Evolutionary conservation across 768 basidiomycete genomes (phyloP).

Genomic region (Boletellus ananiceps): DNA sequence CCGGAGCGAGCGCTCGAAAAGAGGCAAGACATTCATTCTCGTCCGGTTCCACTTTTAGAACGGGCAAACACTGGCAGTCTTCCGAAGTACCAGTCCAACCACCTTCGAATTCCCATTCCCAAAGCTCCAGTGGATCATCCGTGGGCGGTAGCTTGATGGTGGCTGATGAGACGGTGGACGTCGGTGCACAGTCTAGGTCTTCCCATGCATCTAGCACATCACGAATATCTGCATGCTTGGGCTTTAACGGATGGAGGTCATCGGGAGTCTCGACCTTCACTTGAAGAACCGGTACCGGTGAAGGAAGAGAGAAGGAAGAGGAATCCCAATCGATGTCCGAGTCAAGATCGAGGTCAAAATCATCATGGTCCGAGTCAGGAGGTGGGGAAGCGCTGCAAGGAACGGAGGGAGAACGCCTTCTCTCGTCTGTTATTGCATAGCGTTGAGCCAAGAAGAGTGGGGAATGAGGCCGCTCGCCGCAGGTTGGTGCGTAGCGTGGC

Average conservation of each 20-base stretch:
- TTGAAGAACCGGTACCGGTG: conserved; percentile 14
- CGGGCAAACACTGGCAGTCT: conserved; percentile 18
- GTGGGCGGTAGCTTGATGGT: conserved; percentile 28
- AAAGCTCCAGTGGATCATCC: conserved; percentile 38
- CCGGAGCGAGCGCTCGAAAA: conserved; percentile 2
- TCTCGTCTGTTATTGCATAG: conserved; percentile 18
- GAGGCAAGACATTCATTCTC: conserved; percentile 28
- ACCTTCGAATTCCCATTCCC: conserved; percentile 34
- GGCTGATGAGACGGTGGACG: conserved; percentile 25
- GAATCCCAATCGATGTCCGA: conserved; percentile 59
- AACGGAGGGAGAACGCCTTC: conserved; percentile 56
- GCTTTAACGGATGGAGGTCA: conserved; percentile 42
- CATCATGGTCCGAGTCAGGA: conserved; percentile 52
- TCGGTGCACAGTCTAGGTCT: conserved; percentile 42
- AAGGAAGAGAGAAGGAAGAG: conserved; percentile 32
- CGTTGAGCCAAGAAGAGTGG: conserved; percentile 25
- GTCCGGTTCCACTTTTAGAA: conserved; percentile 42
- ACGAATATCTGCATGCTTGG: conserved; percentile 58
- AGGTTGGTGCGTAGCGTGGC: conserved; percentile 49
- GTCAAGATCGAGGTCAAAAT: conserved; percentile 52
- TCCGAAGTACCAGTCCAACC: conserved; percentile 20
- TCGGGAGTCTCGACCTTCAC: conserved; percentile 23
- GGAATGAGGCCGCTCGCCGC: conserved; percentile 32
- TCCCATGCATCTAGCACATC: conserved; percentile 71
- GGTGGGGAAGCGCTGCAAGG: conserved; percentile 63